Conservation (phyloP, 306 rosid genomes). For the Luffa aegyptiaca region DNA sequence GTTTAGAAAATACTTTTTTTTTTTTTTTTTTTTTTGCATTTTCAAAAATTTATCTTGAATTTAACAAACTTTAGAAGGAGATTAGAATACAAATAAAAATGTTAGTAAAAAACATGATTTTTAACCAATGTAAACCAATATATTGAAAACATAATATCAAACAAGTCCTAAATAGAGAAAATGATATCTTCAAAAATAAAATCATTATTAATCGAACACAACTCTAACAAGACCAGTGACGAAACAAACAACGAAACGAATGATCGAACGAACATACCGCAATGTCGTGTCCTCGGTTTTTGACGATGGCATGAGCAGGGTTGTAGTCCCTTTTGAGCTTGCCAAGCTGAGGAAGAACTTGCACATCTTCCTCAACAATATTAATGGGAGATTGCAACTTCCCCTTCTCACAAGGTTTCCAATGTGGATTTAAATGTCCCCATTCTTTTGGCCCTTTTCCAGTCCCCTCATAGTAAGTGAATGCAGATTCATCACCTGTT, state of each 20-base stretch:
- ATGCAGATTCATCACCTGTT: constrained; percentile 34
- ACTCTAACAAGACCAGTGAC: background rate
- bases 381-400: constrained; percentile 77
- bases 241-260: background rate
- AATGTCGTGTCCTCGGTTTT: constrained; percentile 62
- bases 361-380: constrained; percentile 26
- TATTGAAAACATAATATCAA: too few species aligned
- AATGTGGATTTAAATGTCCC: constrained; percentile 45
- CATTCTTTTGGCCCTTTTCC: constrained; percentile 59
- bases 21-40: too few species aligned
- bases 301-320: constrained; percentile 47
- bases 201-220: background rate
- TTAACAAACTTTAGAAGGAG: too few species aligned
- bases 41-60: too few species aligned
- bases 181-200: too few species aligned
- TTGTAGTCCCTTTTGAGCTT: constrained; percentile 38
- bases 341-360: constrained; percentile 31
- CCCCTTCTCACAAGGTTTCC: constrained; percentile 56
- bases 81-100: too few species aligned
- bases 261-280: constrained; percentile 15
- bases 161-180: too few species aligned
- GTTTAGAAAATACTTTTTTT: too few species aligned
- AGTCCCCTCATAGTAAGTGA: constrained; percentile 31
- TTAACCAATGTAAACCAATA: too few species aligned
- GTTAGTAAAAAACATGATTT: too few species aligned